These are phyloP conservation scores for Eucalyptus polybractea DNA, from an alignment of 345 rosid species.

Conservation along the genomic window DNA sequence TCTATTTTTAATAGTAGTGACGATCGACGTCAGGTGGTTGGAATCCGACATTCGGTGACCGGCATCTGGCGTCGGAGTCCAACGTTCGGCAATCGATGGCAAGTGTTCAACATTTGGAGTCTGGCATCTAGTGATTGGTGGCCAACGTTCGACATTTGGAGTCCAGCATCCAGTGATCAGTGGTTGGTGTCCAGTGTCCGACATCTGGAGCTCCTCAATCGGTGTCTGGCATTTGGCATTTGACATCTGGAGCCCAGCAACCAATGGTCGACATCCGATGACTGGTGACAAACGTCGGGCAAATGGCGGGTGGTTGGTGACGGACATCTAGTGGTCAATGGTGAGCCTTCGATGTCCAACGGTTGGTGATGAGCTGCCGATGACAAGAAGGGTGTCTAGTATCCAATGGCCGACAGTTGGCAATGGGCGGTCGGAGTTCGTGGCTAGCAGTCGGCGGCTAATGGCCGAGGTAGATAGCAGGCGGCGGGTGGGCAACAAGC, in stretches of 20 bases:
- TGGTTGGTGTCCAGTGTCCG: accelerated
- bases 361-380: too few relatives aligned
- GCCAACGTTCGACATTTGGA: accelerated
- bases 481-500: accelerated
- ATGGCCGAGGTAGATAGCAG: accelerated
- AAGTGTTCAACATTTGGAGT: accelerated
- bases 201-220: accelerated
- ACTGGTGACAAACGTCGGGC: too few relatives aligned
- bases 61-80: accelerated
- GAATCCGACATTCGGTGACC: accelerated
- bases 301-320: accelerated
- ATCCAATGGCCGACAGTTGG: too few relatives aligned
- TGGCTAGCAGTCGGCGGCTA: accelerated
- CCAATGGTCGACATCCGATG: accelerated
- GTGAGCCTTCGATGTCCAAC: accelerated
- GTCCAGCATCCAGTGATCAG: accelerated
- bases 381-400: too few relatives aligned
- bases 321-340: accelerated
- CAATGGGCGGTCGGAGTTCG: accelerated
- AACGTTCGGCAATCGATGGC: accelerated
- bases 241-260: accelerated
- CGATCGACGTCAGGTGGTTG: accelerated
- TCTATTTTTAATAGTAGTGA: accelerated
- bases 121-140: accelerated
- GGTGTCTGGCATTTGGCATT: accelerated